Evolutionary conservation across 2,329 filamentous ascomycete species (phyloP), one percentile per base, ranked within the genome.

Genomic region (Aspergillus aculeatus): DNA sequence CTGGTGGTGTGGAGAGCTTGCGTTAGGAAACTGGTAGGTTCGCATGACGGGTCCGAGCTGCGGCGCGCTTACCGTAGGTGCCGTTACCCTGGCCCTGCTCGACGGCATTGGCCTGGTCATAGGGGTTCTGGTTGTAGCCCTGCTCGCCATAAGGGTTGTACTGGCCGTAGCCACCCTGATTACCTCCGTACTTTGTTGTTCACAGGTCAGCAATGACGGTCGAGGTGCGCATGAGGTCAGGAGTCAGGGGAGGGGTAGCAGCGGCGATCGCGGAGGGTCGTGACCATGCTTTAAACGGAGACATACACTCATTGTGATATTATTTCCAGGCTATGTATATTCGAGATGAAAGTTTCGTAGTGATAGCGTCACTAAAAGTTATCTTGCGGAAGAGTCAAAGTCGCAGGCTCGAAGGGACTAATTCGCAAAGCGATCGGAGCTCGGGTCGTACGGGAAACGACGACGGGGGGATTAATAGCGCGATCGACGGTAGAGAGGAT

Each of bases 111-210:
- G 67, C 67, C 56, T 73, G 68, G 58, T 65, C 66, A 62, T 73
- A 69, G 51, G 68, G 67, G 62, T 55, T 64, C 60, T 62, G 67
- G 55, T 64, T 66, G 50, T 70, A 67, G 50, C 61, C 66, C 59
- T 71, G 68, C 57, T 73, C 73, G 68, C 69, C 71, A 59, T 84
- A 86, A 53, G 83, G 83, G 72, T 85, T 83, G 71, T 81, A 84
- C 64, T 83, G 80, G 71, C 80, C 81, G 70, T 83, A 84, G 69
- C 80, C 78, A 31, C 71, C 71, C 57, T 73, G 67, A 56, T 64
- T 67, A 59, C 70, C 70, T 54, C 71, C 68, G 59, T 71, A 68
- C 61, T 63, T 65, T 63, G 71, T 64, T 54, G 68, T 72, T 67
- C 70, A 57, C 12, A 62, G 47, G 53, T 58, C 29, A 65, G 68